Base-by-base conservation (phyloP, 176 grass and related monocot genomes). In the Rhynchospora breviuscula region DNA sequence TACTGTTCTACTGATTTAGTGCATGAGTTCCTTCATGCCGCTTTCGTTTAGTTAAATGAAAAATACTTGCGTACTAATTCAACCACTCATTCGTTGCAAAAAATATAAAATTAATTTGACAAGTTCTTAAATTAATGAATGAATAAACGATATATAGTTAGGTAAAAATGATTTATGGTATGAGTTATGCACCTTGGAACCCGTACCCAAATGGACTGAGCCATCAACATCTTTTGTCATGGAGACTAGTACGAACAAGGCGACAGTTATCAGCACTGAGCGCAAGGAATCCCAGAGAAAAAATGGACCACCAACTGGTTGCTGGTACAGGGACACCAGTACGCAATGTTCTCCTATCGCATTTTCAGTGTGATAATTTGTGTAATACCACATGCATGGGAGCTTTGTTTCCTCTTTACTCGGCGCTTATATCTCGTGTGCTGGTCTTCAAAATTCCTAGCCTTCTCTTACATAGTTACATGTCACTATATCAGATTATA, bases 261-360 rank as follows among this genome's bases (percentile, higher is more conserved):
- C 53, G 48, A 76, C 72, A 76, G 54, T 76, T 76, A 56, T 76
- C 72, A 76, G 72, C 48, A 54, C 72, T 13, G 48, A 54, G 73
- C 49, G 52, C 54, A 77, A 5, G 35, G 49, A 77, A 56, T 77
- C 73, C 3, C 23, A 77, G 7, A 77, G 13, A 56, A 56, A 33
- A 49, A 26, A 31, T 56, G 73, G 49, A 77, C 73, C 73, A 77
- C 47, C 19, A 77, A 77, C 73, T 6, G 8, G 8, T 9, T 23
- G 26, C 23, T 77, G 73, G 19, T 77, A 77, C 49, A 77, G 29
- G 11, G 25, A 77, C 73, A 77, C 49, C 49, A 47, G 72, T 54
- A 76, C 72, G 26, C 12, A 52, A 29, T 2, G 72, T 54, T 76
- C 6, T 26, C 6, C 29, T 54, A 48, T 53, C 17, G 23, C 46